phyloP scores from a whole-genome alignment of 768 basidiomycete species.

The Holtermanniella nyarrowii region DNA sequence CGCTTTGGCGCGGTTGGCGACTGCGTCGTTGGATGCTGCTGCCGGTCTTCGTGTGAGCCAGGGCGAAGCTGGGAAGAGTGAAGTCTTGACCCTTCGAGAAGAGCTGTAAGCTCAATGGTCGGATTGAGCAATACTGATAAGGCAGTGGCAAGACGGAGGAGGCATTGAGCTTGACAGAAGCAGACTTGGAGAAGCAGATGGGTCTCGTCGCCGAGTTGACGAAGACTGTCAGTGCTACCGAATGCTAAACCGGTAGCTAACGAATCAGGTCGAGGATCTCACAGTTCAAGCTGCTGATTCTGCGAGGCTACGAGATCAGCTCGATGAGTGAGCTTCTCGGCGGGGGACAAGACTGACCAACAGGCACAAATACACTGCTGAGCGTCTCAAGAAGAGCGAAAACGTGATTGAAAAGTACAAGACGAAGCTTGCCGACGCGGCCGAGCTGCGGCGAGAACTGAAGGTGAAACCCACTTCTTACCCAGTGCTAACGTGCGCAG shows the following conservation, averaged over 20 bases:
- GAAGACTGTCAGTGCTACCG: constrained; percentile 47
- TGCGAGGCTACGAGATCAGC: constrained; percentile 72
- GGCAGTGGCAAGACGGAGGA: constrained; percentile 88
- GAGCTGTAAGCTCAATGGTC: constrained; percentile 61
- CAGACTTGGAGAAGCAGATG: constrained; percentile 72
- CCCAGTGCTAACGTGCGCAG: constrained; percentile 42
- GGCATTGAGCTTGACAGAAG: constrained; percentile 68
- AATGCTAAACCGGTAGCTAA: neutral
- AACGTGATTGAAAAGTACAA: constrained; percentile 98
- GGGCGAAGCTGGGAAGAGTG: constrained; percentile 64
- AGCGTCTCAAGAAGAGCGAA: constrained; percentile 84
- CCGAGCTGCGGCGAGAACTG: constrained; percentile 48
- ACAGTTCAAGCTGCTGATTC: constrained; percentile 68
- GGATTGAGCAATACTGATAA: constrained; percentile 3
- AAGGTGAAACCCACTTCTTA: constrained; percentile 35
- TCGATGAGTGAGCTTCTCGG: constrained; percentile 67
- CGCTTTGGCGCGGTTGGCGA: constrained; percentile 53
- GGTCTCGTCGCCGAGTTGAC: constrained; percentile 60
- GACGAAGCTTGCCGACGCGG: constrained; percentile 92
- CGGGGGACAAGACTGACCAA: neutral
- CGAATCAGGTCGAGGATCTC: constrained; percentile 58
- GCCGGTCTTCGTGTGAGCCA: constrained; percentile 57
- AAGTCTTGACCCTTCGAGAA: constrained; percentile 67
- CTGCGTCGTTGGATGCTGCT: constrained; percentile 53
- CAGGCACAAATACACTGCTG: constrained; percentile 84